These are phyloP conservation scores for Eucalyptus marginata DNA, from an alignment of 345 rosid genomes.

Conservation along the genomic window DNA sequence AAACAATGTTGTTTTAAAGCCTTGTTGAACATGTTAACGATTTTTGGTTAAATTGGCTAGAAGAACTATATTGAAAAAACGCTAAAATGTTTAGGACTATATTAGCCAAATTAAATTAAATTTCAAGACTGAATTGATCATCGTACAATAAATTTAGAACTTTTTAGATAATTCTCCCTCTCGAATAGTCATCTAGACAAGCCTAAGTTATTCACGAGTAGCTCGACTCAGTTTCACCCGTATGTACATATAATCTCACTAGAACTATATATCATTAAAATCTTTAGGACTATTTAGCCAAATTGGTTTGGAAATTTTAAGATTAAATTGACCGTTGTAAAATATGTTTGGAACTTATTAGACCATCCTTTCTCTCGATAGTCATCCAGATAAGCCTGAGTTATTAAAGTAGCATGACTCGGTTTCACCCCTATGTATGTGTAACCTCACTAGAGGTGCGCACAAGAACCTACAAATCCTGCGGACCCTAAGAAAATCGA, in stretches of 20 bases:
- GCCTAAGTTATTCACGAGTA: not conserved
- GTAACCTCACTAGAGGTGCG: not conserved
- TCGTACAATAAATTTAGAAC: fast-evolving
- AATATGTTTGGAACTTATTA: not conserved
- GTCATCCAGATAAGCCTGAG: fast-evolving
- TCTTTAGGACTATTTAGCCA: not conserved
- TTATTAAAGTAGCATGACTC: not conserved
- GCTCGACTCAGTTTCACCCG: not conserved
- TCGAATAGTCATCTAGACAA: not conserved
- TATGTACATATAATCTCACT: not conserved
- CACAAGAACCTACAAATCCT: not conserved
- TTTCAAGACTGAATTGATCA: fast-evolving
- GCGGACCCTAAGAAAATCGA: not conserved
- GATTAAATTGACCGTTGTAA: fast-evolving
- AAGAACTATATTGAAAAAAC: not conserved
- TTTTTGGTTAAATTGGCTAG: not conserved
- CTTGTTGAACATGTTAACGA: not conserved
- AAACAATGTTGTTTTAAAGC: no score
- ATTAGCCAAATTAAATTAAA: not conserved
- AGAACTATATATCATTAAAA: not conserved
- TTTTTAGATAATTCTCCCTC: not conserved
- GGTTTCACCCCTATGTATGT: not conserved
- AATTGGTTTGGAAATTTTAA: not conserved
- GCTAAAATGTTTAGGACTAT: not conserved
- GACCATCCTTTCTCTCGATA: not conserved